phyloP scores from a whole-genome alignment of 2,329 filamentous ascomycete genomes.

The Colletotrichum orbiculare region DNA sequence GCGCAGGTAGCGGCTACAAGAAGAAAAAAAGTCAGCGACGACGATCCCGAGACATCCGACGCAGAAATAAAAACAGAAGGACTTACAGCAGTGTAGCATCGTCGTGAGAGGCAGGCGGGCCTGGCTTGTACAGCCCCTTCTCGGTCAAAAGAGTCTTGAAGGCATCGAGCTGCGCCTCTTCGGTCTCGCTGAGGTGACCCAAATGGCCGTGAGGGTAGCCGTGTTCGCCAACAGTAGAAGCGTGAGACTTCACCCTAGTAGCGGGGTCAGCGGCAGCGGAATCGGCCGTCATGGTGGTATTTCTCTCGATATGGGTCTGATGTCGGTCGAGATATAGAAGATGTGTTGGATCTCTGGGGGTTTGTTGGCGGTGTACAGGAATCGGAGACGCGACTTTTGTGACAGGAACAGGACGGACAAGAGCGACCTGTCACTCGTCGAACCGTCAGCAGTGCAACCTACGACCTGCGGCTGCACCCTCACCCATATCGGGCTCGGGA shows the following conservation, averaged over 20 bases:
- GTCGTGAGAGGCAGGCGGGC: slow-evolving; percentile 72
- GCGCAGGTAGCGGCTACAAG: slow-evolving; percentile 80
- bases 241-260: slow-evolving; percentile 27
- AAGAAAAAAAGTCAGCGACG: slow-evolving; percentile 20
- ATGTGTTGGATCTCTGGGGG: background rate
- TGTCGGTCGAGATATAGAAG: background rate
- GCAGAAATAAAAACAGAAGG: background rate
- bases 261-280: slow-evolving; percentile 27
- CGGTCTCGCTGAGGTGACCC: slow-evolving; percentile 76
- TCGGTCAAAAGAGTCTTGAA: slow-evolving; percentile 79
- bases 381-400: background rate
- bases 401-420: too few species aligned
- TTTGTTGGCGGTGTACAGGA: slow-evolving; percentile 12
- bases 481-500: too few species aligned
- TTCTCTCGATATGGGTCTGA: background rate
- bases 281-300: slow-evolving; percentile 18
- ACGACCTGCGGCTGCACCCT: too few species aligned
- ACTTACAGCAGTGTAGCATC: slow-evolving; percentile 78
- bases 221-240: slow-evolving; percentile 45
- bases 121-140: slow-evolving; percentile 71
- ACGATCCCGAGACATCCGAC: slow-evolving; percentile 2
- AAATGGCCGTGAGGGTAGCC: slow-evolving; percentile 83
- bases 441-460: too few species aligned
- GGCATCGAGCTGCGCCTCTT: slow-evolving; percentile 73
- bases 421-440: too few species aligned